These are phyloP conservation scores for Fusarium staphyleae DNA, from an alignment of 2,329 filamentous ascomycete genomes.

Conservation along the genomic window DNA sequence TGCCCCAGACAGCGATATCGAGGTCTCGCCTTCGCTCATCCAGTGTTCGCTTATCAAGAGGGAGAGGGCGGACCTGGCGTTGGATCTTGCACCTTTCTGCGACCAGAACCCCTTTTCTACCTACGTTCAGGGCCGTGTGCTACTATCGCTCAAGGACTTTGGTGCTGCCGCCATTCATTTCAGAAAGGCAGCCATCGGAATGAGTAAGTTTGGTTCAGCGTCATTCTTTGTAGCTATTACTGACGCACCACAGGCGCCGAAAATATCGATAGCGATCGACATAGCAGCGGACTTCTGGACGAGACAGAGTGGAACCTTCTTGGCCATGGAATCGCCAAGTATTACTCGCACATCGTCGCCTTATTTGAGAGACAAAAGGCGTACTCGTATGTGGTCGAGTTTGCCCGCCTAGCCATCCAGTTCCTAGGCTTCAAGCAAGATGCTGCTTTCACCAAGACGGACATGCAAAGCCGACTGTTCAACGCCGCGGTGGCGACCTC, in stretches of 20 bases:
- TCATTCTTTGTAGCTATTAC: conserved; percentile 13
- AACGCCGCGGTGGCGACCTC: conserved; percentile 79
- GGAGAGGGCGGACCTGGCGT: conserved; percentile 65
- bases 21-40: conserved; percentile 65
- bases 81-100: conserved; percentile 64
- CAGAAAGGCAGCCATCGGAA: conserved; percentile 80
- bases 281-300: conserved; percentile 73
- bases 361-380: conserved; percentile 81
- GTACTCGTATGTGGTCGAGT: conserved; percentile 83
- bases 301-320: conserved; percentile 75
- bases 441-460: conserved; percentile 60
- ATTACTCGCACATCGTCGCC: conserved; percentile 84
- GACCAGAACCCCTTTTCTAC: conserved; percentile 68
- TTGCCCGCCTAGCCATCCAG: conserved; percentile 77
- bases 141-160: conserved; percentile 76
- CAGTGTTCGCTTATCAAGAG: conserved; percentile 69
- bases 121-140: conserved; percentile 86
- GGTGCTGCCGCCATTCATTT: conserved; percentile 78
- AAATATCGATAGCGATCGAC: conserved; percentile 56
- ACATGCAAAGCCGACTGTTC: conserved; percentile 85
- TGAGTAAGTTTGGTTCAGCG: conserved; percentile 67
- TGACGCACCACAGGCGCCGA: conserved; percentile 53
- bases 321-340: conserved; percentile 78
- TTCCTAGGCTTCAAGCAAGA: conserved; percentile 53
- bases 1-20: conserved; percentile 69